Evolutionary conservation across 768 basidiomycete genomes (phyloP), one percentile per base, ranked within the genome.

Genomic region (Boletus sensibilis): DNA sequence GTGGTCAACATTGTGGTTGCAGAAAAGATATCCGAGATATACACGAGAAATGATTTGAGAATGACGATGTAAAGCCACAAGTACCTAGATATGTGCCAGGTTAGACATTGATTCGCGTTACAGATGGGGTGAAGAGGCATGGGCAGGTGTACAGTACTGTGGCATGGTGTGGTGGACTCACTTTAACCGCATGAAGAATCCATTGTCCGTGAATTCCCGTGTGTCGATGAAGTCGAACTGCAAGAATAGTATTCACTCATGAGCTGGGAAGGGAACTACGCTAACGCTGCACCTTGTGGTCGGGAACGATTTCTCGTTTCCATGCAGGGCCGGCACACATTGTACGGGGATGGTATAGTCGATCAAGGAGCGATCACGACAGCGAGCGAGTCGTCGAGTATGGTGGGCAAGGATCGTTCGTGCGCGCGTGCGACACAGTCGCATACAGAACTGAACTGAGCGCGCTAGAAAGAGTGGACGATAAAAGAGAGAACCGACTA

Each of bases 211-310:
- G 75, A 94, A 99, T 68, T 98, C 96, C 53, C 85, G 82, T 21
- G 90, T 88, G 74, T 98, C 94, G 68, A 99, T 82, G 68, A 98
- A 98, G 79, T 98, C 96, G 67, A 98, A 98, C 97, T 98, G 60
- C 20, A 34, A 50, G 45, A 39, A 42, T 53, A 21, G 20, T 14
- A 20, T 50, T 59, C 42, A 54, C n/a, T 57, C 12, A 12, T 33
- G 33, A 41, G 38, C 51, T 20, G 50, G 12, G 48, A 13, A 34
- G 14, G 41, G 23, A 31, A 43, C n/a, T 20, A 33, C 13, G 35
- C 25, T 53, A 42, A 29, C 29, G 38, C 59, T 79, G 53, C 59
- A 94, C 96, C 83, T 98, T 99, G 76, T 98, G 97, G 77, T 98
- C 97, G 52, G 91, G 92, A 43, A 98, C 94, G 65, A 90, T 83